Evolutionary conservation across 73 alveolate species (phyloP).

Genomic region (Paramecium tetraurelia): DNA sequence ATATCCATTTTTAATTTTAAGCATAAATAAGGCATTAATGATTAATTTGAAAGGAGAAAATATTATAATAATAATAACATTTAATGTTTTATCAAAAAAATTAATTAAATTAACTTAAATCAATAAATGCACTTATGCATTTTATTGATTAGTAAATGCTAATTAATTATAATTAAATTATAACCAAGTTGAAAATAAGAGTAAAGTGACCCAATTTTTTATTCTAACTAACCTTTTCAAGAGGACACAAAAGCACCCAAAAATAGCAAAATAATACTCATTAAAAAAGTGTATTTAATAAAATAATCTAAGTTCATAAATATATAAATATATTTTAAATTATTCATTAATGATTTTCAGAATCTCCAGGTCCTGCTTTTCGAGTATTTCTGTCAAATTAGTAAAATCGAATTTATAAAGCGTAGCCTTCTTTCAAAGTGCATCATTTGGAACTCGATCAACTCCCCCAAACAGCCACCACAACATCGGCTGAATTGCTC

Average conservation of each 20-base stretch:
- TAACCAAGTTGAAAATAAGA: neutral
- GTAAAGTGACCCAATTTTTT: neutral
- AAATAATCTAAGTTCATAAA: neutral
- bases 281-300: neutral
- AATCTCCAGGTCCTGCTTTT: neutral
- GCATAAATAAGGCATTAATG: neutral
- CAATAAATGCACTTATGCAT: neutral
- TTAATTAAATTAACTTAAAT: neutral
- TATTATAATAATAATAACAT: neutral
- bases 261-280: neutral
- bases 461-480: neutral
- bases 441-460: neutral
- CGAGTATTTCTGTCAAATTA: neutral
- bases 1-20: neutral
- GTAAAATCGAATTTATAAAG: neutral
- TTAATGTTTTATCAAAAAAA: neutral
- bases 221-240: neutral
- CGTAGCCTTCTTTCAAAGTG: neutral
- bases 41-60: neutral
- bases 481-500: constrained; percentile 62
- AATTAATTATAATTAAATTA: neutral
- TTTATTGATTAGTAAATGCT: neutral
- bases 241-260: neutral
- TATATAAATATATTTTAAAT: neutral
- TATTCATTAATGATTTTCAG: constrained; percentile 7